These are phyloP conservation scores for Russula earlei DNA, from an alignment of 768 basidiomycete genomes.

Conservation along the genomic window DNA sequence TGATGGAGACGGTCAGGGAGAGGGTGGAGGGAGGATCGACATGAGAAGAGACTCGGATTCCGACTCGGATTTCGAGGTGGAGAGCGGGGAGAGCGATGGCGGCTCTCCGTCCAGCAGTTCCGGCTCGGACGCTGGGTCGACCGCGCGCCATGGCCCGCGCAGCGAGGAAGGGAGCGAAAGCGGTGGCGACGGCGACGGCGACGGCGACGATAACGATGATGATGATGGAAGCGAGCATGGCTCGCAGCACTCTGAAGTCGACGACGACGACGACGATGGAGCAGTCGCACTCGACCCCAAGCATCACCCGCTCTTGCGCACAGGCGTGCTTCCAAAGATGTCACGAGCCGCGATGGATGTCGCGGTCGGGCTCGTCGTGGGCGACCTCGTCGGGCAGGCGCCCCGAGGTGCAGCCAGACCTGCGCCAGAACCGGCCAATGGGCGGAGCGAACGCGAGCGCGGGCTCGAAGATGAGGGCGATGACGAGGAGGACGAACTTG, in stretches of 20 bases:
- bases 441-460: neutral
- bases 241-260: conserved; percentile 10
- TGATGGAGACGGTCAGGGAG: neutral
- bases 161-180: neutral
- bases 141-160: conserved; percentile 21
- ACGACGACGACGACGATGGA: conserved; percentile 32
- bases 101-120: conserved; percentile 21
- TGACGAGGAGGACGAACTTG: conserved; percentile 19
- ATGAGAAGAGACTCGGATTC: conserved; percentile 19
- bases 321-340: conserved; percentile 15
- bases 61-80: conserved; percentile 13
- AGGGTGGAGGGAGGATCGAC: neutral
- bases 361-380: conserved; percentile 16
- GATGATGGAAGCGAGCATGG: conserved; percentile 18
- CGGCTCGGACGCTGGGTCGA: neutral
- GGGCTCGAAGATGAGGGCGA: neutral
- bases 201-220: neutral
- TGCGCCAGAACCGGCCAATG: neutral
- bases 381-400: conserved; percentile 8
- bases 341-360: conserved; percentile 17
- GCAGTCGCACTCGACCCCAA: conserved; percentile 42
- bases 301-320: conserved; percentile 33
- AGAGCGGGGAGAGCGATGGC: conserved; percentile 32
- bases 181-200: conserved; percentile 13
- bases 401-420: neutral